A percentile compares a stretch with the other conserved stretches of the same genome.
Conservation (phyloP, 805 yeast species). For the Metschnikowia drakensbergensis region DNA sequence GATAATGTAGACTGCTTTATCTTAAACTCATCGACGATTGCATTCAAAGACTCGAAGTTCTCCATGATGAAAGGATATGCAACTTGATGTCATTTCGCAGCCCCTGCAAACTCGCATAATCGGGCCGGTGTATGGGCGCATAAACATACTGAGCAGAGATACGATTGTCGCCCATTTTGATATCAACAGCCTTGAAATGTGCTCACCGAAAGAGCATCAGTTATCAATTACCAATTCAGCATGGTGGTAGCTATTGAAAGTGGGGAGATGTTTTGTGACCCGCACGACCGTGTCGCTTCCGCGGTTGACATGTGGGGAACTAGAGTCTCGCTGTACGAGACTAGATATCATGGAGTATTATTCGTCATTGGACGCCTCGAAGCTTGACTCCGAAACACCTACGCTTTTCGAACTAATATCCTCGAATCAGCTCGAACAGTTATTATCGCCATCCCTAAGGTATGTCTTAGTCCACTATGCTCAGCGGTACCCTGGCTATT, state of each 20-base stretch:
- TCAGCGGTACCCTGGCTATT: conserved; percentile 65
- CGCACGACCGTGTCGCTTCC: conserved; percentile 2
- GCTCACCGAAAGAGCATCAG: too few relatives aligned
- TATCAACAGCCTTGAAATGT: too few relatives aligned
- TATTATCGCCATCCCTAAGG: conserved; percentile 78
- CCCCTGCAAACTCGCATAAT: background rate
- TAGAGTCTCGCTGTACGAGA: background rate
- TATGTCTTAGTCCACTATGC: conserved; percentile 80
- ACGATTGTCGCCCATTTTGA: background rate
- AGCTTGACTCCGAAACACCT: conserved; percentile 71
- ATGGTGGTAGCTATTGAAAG: background rate
- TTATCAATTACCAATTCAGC: too few relatives aligned
- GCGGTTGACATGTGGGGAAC: conserved; percentile 10
- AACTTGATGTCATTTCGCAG: background rate
- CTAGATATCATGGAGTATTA: conserved; percentile 66
- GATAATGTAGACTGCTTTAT: conserved; percentile 16
- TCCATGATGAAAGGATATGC: conserved; percentile 16
- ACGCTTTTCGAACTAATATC: conserved; percentile 87
- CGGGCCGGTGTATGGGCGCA: background rate
- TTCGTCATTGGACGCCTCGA: conserved; percentile 72
- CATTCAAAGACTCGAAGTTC: conserved; percentile 18
- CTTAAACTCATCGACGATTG: conserved; percentile 18
- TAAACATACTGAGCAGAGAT: background rate
- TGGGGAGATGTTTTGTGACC: background rate
- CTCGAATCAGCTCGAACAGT: conserved; percentile 68